Conservation (phyloP, 2,329 filamentous ascomycete species). For the Talaromyces verruculosus region DNA sequence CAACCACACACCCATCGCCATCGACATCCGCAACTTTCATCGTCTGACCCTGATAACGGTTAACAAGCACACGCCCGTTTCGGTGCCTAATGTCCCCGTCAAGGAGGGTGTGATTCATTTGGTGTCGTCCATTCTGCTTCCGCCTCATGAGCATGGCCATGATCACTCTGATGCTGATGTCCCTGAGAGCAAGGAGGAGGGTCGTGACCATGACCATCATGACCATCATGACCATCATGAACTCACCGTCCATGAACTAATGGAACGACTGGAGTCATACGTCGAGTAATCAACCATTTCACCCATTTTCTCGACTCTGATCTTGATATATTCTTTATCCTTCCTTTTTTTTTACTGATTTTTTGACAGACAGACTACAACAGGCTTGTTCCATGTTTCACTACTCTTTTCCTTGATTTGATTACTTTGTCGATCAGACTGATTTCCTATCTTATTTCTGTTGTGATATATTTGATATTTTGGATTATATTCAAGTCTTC, state of each 20-base stretch:
- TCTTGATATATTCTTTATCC: background rate
- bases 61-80: slow-evolving; percentile 68
- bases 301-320: background rate
- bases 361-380: background rate
- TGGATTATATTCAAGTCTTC: background rate
- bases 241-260: slow-evolving; percentile 21
- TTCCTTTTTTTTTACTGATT: background rate
- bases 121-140: slow-evolving; percentile 68
- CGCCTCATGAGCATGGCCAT: slow-evolving; percentile 50
- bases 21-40: slow-evolving; percentile 68
- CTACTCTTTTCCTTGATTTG: background rate
- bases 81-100: slow-evolving; percentile 67
- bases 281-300: slow-evolving; percentile 7
- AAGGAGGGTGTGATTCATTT: slow-evolving; percentile 81
- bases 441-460: background rate
- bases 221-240: slow-evolving; percentile 18
- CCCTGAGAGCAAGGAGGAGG: background rate
- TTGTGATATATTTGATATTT: background rate
- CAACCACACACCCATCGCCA: slow-evolving; percentile 62
- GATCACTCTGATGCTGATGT: background rate
- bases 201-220: background rate
- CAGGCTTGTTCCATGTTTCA: background rate
- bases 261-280: slow-evolving; percentile 22
- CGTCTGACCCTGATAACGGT: slow-evolving; percentile 69
- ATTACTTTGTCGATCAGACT: background rate